Percentiles rank a stretch among this genome's conserved stretches.
Evolutionary conservation across 2,329 filamentous ascomycete species (phyloP).

Genomic region (Nannizziopsis arthrosporioides): DNA sequence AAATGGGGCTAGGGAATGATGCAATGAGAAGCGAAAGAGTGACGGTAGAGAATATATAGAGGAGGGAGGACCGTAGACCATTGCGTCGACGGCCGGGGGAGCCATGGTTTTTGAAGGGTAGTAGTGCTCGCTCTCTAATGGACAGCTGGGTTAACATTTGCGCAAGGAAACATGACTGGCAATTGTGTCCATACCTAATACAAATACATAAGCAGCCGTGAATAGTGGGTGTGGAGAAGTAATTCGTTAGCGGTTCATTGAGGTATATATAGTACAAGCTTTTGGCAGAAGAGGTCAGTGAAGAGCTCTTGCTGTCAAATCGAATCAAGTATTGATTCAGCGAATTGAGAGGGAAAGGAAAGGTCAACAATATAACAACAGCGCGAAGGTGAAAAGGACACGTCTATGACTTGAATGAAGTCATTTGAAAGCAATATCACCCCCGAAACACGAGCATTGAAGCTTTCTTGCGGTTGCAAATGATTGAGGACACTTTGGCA

Average conservation of each 20-base stretch:
- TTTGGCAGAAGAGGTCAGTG: not conserved
- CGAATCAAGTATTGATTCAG: not conserved
- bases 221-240: not conserved
- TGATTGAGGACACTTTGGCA: constrained; percentile 18
- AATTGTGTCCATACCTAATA: constrained; percentile 7
- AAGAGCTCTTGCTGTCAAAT: constrained; percentile 10
- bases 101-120: constrained; percentile 28
- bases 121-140: not conserved
- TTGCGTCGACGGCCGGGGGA: constrained; percentile 36
- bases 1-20: constrained; percentile 42
- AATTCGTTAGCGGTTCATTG: constrained; percentile 5
- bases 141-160: not conserved
- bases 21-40: constrained; percentile 42
- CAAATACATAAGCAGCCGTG: constrained; percentile 11
- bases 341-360: not conserved
- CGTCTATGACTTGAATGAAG: constrained; percentile 11
- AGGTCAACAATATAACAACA: not conserved
- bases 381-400: constrained; percentile 12
- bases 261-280: not conserved
- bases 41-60: constrained; percentile 28
- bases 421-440: constrained; percentile 5
- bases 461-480: not conserved
- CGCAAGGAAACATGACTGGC: not conserved
- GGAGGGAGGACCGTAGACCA: constrained; percentile 13
- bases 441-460: constrained; percentile 4